These are phyloP conservation scores for Casuarina equisetifolia DNA, from an alignment of 306 rosid genomes.

Conservation along the genomic window DNA sequence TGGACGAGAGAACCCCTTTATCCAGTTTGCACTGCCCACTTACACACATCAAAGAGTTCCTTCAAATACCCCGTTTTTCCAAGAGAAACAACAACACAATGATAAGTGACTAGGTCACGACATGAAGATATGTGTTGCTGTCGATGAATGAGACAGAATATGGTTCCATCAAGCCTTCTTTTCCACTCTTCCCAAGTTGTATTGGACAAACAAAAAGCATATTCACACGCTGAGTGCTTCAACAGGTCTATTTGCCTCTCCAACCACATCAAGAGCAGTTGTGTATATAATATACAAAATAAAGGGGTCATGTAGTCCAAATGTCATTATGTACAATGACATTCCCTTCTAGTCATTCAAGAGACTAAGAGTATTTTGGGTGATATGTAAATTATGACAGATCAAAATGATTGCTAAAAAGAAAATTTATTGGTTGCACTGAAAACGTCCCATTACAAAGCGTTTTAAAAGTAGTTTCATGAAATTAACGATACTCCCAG, in stretches of 20 bases:
- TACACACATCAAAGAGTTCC: constrained; percentile 65
- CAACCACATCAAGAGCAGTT: constrained; percentile 86
- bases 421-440: not conserved
- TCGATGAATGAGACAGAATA: constrained; percentile 33
- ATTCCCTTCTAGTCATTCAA: not conserved
- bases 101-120: constrained; percentile 92
- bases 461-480: not conserved
- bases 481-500: too few species aligned
- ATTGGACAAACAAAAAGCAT: constrained; percentile 13
- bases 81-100: constrained; percentile 79
- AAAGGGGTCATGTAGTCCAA: constrained; percentile 9
- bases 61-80: constrained; percentile 93
- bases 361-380: not conserved
- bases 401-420: not conserved
- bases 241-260: constrained; percentile 87
- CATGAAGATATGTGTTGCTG: constrained; percentile 91
- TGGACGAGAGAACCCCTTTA: too few species aligned
- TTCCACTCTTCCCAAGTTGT: constrained; percentile 17
- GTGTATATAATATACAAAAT: constrained; percentile 65
- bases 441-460: not conserved
- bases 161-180: constrained; percentile 4
- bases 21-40: too few species aligned
- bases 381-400: not conserved
- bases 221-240: constrained; percentile 66
- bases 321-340: not conserved